Evolutionary conservation across 805 yeast species (phyloP), one percentile per base, ranked within the genome.

Genomic region (Vanderwaltozyma tropicalis): DNA sequence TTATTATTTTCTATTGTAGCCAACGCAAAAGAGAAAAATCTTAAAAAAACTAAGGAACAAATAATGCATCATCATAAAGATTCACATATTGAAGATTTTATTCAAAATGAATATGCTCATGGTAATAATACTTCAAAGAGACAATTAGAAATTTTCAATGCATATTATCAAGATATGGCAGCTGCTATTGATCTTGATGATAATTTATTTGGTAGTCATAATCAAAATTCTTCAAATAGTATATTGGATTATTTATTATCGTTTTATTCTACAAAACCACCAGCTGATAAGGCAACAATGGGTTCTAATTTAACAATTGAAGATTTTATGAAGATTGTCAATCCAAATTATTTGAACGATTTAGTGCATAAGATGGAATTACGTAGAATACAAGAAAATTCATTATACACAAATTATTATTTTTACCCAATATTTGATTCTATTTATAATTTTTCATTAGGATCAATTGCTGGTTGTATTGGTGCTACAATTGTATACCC

Each of bases 401-500:
- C 57, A 7, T 48, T 49, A 15, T 55, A 57, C 38, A 53, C 62
- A 15, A 63, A 62, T 37, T 64, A 57, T 39, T 64, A 57, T 39
- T 64, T 71, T 35, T 70, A 64, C 68, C 74, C 82, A 48, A 78
- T 89, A 35, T 85, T 89, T 45, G 94, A 84, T 55, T 84, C 95
- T 8, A 70, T 80, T 39, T 85, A 88, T 63, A 86, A 94, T 41
- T 89, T 89, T 61, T 65, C 82, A 22, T 67, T 89, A 41, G 98
- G 98, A 14, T 86, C 96, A 3, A 71, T 88, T 35, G 97, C 98
- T 24, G 98, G 98, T 41, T 92, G 96, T 50, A 78, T 89, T 61
- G 98, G 98, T 44, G 96, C 98, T n/a, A 85, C 96, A 5, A 84
- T 82, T 13, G 98, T 89, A 31, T 89, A 89, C 59, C 98, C 98